Conservation (phyloP, 2,329 filamentous ascomycete genomes). For the Acephala macrosclerotiorum region DNA sequence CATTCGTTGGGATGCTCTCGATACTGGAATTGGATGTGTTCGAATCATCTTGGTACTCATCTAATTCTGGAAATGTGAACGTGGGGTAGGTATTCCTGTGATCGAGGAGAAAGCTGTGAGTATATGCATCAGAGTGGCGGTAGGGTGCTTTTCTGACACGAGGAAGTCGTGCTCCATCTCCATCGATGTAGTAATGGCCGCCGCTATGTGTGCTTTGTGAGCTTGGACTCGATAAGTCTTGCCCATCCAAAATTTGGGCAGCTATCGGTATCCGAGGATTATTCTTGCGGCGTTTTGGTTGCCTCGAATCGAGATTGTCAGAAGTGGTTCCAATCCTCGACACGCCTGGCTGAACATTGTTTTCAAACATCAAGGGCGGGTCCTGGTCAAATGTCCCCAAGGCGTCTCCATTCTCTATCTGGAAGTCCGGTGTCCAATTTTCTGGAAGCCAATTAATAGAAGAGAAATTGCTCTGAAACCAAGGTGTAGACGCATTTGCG, state of each 20-base stretch:
- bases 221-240: slow-evolving; percentile 29
- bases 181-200: slow-evolving; percentile 39
- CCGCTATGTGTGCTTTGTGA: slow-evolving; percentile 27
- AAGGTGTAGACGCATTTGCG: slow-evolving; percentile 12
- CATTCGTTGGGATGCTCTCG: slow-evolving; percentile 22
- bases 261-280: background rate
- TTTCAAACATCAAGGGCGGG: slow-evolving; percentile 13
- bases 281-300: background rate
- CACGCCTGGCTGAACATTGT: slow-evolving; percentile 7
- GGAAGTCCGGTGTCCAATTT: slow-evolving; percentile 36
- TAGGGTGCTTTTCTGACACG: slow-evolving; percentile 34
- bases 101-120: slow-evolving; percentile 8
- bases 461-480: slow-evolving; percentile 31
- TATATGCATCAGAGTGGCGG: slow-evolving; percentile 23
- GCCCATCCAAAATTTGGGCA: slow-evolving; percentile 19
- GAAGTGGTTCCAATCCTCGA: background rate
- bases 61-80: slow-evolving; percentile 27
- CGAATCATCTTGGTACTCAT: slow-evolving; percentile 11
- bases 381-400: slow-evolving; percentile 15
- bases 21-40: background rate
- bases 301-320: background rate
- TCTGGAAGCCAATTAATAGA: slow-evolving; percentile 41
- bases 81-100: background rate
- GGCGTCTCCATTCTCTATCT: slow-evolving; percentile 12
- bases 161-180: slow-evolving; percentile 38